Conservation (phyloP, 352 stramenopile species). For the Paralagenidium karlingii region DNA sequence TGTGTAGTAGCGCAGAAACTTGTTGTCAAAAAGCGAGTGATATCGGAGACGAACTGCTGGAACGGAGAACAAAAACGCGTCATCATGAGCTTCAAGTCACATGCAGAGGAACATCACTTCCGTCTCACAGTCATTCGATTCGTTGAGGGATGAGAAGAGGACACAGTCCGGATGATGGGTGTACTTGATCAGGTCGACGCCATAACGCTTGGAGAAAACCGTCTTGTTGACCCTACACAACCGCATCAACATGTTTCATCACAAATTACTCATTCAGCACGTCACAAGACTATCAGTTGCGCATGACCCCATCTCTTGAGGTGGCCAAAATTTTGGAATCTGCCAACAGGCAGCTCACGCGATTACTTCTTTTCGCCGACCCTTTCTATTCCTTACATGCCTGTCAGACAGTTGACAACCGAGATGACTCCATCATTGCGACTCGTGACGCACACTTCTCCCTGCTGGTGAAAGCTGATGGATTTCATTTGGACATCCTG, state of each 20-base stretch:
- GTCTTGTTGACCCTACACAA: constrained; percentile 58
- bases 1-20: constrained; percentile 80
- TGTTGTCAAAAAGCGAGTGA: constrained; percentile 83
- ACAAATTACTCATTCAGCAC: background rate
- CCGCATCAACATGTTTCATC: too few species aligned
- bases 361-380: background rate
- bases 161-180: constrained; percentile 78
- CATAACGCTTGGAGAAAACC: constrained; percentile 77
- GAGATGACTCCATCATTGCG: constrained; percentile 69
- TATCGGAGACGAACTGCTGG: constrained; percentile 65
- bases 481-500: constrained; percentile 39
- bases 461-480: constrained; percentile 71
- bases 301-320: too few species aligned
- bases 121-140: constrained; percentile 47
- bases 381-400: constrained; percentile 29
- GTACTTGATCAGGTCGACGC: constrained; percentile 61
- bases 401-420: constrained; percentile 72
- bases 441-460: constrained; percentile 60
- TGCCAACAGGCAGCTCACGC: background rate
- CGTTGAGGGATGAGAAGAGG: constrained; percentile 73
- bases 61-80: background rate
- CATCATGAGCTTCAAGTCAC: background rate
- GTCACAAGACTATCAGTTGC: background rate
- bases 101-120: background rate
- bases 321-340: too few species aligned